These are phyloP conservation scores for Leishmania lainsoni DNA, from an alignment of 208 protist genomes.

Conservation along the genomic window DNA sequence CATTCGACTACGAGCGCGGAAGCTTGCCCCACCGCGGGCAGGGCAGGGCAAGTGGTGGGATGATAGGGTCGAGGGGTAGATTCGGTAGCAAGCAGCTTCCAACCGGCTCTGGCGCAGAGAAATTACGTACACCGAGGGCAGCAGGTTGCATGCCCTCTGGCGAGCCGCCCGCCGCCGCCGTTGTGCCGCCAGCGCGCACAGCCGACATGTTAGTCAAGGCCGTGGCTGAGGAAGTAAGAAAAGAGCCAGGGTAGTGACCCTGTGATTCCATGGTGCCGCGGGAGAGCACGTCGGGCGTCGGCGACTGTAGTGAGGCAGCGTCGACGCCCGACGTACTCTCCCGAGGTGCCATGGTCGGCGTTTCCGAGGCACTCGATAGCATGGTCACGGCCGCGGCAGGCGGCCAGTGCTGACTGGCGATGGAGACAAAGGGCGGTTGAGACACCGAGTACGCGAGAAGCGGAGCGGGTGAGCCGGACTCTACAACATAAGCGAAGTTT, in stretches of 20 bases:
- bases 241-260: background rate
- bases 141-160: conserved; percentile 19
- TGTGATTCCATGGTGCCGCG: background rate
- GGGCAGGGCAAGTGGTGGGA: conserved; percentile 41
- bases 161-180: conserved; percentile 14
- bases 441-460: conserved; percentile 9
- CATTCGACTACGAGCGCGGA: conserved; percentile 5
- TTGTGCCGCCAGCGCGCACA: background rate
- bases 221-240: background rate
- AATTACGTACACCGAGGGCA: conserved; percentile 39
- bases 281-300: background rate
- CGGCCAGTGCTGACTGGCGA: conserved; percentile 2
- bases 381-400: background rate
- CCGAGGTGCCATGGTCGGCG: background rate
- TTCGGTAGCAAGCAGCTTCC: conserved; percentile 40
- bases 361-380: background rate
- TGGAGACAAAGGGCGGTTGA: background rate
- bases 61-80: conserved; percentile 24
- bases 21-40: conserved; percentile 46
- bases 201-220: background rate
- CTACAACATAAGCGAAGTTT: conserved; percentile 21
- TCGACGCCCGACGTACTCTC: background rate
- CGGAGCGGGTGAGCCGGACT: conserved; percentile 9
- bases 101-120: conserved; percentile 37
- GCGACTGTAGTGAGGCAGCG: conserved; percentile 1